Conservation (phyloP, 2,329 filamentous ascomycete genomes). For the Ophiostoma perfectum region DNA sequence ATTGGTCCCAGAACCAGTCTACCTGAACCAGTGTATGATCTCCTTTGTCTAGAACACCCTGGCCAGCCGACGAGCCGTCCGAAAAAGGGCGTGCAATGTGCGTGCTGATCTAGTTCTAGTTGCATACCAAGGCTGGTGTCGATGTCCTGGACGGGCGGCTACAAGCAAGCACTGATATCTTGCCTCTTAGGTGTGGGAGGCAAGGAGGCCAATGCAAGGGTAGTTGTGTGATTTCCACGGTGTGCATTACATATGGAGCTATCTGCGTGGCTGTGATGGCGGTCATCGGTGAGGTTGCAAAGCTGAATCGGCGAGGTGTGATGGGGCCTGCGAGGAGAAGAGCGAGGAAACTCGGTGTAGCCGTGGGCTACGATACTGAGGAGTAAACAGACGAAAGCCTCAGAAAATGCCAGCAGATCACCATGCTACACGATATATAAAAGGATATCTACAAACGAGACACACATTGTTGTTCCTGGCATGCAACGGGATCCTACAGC, state of each 20-base stretch:
- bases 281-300: neutral
- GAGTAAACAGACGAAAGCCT: no score
- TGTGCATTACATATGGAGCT: neutral
- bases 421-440: neutral
- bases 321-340: neutral
- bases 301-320: constrained; percentile 4
- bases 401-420: no score
- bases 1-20: neutral
- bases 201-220: neutral
- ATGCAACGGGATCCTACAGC: neutral
- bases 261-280: neutral
- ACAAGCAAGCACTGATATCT: neutral
- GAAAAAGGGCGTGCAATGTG: neutral
- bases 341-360: neutral
- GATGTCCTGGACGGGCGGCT: no score
- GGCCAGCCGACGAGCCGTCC: neutral
- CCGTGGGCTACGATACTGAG: no score
- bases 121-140: no score
- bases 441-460: neutral
- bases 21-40: neutral
- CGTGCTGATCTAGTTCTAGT: neutral
- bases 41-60: neutral
- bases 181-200: neutral
- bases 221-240: neutral
- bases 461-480: neutral